These are phyloP conservation scores for Allomyces arbusculus DNA, from an alignment of 192 early-diverging fungal species.

Conservation along the genomic window DNA sequence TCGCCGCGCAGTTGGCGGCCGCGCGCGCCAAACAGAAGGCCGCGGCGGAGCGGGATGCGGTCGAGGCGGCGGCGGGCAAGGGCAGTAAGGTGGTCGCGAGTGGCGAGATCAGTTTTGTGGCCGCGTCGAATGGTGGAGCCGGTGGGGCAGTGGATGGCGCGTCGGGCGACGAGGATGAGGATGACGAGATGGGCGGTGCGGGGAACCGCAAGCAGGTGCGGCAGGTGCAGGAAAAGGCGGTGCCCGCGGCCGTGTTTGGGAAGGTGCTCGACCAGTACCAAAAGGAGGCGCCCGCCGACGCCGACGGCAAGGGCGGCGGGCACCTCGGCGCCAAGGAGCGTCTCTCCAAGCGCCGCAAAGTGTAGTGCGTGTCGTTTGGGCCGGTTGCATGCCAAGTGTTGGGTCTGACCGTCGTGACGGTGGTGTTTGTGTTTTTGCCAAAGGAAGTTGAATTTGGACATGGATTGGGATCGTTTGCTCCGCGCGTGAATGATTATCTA, in stretches of 20 bases:
- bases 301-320: constrained; percentile 17
- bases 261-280: constrained; percentile 7
- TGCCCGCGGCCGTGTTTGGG: constrained; percentile 33
- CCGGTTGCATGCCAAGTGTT: too few species aligned
- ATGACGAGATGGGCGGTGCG: neutral
- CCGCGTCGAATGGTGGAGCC: constrained; percentile 11
- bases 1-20: constrained; percentile 34
- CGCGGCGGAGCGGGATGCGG: constrained; percentile 1
- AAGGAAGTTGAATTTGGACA: too few species aligned
- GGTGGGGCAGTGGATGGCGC: constrained; percentile 10
- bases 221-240: constrained; percentile 13
- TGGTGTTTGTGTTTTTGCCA: too few species aligned
- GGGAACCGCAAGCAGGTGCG: neutral
- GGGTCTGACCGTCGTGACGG: too few species aligned
- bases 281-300: constrained; percentile 3
- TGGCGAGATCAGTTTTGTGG: neutral
- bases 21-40: constrained; percentile 6
- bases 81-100: neutral
- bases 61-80: constrained; percentile 6
- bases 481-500: too few species aligned
- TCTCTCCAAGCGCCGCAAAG: neutral
- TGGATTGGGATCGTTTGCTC: too few species aligned
- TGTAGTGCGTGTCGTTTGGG: too few species aligned
- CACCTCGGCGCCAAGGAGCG: constrained; percentile 6
- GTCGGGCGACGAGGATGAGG: constrained; percentile 9